Base-by-base conservation (phyloP, 768 basidiomycete genomes). In the Trametes villosa region DNA sequence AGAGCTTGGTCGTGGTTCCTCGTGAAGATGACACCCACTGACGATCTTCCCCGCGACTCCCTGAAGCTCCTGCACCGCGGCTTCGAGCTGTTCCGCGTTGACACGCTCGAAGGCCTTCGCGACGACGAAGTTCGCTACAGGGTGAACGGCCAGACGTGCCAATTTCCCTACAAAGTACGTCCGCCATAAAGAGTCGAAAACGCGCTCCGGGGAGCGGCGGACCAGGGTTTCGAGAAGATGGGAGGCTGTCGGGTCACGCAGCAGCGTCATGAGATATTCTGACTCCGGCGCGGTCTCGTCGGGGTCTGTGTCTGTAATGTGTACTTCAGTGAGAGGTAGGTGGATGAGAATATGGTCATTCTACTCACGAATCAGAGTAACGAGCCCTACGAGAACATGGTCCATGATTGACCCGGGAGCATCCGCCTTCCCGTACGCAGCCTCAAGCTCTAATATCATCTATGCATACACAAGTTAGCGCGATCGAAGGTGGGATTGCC, bases 71-170 rank as follows among this genome's bases (percentile, higher is more conserved):
- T 73, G 66, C 45, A 87, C 80, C 17, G 84, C 78, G 6, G 75
- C 78, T 1, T 72, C 71, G 33, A 98, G 70, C 61, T 90, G 85
- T 4, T 76, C 74, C 18, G 74, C 77, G n/a, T 82, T 77, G 13
- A 87, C 71, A 46, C 92, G 79, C 50, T 85, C 84, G 27, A 96
- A 65, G 0, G 88, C 91, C 71, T 86, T 89, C 0, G 95, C 89
- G 5, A 95, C 79, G 22, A 98, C 95, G 67, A 94, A 99, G 70
- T 98, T 99, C 13, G 92, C 94, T 2, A 96, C 91, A 3, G 96
- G 94, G 73, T 99, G 96, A 20, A 82, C 78, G 18, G 90, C 87
- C 29, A 97, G 77, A 57, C 88, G 83, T 3, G 81, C 74, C 36
- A 97, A 77, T 63, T 87, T 86, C n/a, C 86, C 86, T 44, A 76